Evolutionary conservation across 192 early-diverging fungal species (phyloP).

Genomic region (Dimargaris cristalligena): DNA sequence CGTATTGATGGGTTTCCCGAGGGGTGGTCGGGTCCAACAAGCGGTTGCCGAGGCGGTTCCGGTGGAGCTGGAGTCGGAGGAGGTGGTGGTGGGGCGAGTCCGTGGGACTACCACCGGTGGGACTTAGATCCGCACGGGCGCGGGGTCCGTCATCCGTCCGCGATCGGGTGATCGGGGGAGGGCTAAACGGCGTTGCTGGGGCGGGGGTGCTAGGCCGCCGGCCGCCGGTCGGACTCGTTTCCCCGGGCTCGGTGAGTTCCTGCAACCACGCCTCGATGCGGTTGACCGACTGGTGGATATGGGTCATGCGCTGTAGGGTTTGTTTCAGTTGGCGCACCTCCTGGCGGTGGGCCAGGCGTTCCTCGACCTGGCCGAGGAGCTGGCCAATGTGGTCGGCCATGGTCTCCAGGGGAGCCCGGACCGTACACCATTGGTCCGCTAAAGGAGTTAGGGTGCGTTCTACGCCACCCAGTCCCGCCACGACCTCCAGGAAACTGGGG

Average conservation of each 20-base stretch:
- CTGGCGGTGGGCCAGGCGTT: neutral
- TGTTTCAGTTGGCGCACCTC: neutral
- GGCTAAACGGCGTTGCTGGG: neutral
- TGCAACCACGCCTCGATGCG: neutral
- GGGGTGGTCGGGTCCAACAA: neutral
- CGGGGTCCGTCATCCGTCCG: neutral
- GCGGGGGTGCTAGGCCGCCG: neutral
- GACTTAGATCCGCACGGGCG: neutral
- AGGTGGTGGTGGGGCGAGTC: neutral
- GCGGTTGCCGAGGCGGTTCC: neutral
- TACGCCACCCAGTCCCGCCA: neutral
- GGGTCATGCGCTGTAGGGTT: slow-evolving; percentile 2
- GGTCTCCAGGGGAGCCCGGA: neutral
- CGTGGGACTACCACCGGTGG: neutral
- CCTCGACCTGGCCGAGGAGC: slow-evolving; percentile 1
- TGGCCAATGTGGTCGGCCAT: neutral
- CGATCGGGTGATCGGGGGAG: slow-evolving; percentile 3
- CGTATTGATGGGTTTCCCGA: neutral
- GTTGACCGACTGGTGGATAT: neutral
- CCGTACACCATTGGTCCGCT: neutral
- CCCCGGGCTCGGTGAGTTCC: neutral
- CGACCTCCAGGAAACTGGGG: slow-evolving; percentile 5
- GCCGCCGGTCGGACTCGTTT: neutral
- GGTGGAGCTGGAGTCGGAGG: neutral
- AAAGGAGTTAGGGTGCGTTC: neutral